These are phyloP conservation scores for Pseudogymnoascus sp. DNA, from an alignment of 2,329 filamentous ascomycete species.

Conservation along the genomic window DNA sequence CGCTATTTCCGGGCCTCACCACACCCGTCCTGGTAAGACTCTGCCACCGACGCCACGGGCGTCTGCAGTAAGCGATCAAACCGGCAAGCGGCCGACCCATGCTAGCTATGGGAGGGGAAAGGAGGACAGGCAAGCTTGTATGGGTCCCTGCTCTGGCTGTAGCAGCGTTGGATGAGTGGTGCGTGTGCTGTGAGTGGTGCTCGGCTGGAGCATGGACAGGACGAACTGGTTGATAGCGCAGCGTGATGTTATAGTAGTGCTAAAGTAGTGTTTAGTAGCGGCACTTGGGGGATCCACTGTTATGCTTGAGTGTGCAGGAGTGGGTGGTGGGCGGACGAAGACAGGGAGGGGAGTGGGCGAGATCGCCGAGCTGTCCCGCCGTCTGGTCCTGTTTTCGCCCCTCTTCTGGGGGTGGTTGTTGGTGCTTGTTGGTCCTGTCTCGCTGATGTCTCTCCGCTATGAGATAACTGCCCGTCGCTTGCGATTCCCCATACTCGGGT, in stretches of 20 bases:
- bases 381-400: not conserved
- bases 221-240: not conserved
- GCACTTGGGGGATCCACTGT: not conserved
- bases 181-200: not conserved
- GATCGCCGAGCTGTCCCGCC: slow-evolving; percentile 6
- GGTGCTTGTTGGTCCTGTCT: not conserved
- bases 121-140: not conserved
- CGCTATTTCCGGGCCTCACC: not conserved
- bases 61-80: slow-evolving; percentile 7
- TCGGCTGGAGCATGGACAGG: too few relatives aligned
- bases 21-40: not conserved
- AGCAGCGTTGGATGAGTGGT: not conserved
- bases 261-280: not conserved
- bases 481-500: not conserved
- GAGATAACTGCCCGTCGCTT: slow-evolving; percentile 6
- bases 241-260: not conserved
- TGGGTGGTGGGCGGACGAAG: not conserved
- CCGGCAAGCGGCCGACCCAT: slow-evolving; percentile 5
- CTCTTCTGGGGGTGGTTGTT: not conserved
- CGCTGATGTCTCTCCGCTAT: not conserved
- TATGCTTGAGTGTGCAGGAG: slow-evolving; percentile 6
- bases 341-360: not conserved
- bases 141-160: not conserved
- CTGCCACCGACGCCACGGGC: not conserved
- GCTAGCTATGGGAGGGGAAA: not conserved